These are phyloP conservation scores for Xylariaceae sp. DNA, from an alignment of 2,329 filamentous ascomycete species.

Conservation along the genomic window DNA sequence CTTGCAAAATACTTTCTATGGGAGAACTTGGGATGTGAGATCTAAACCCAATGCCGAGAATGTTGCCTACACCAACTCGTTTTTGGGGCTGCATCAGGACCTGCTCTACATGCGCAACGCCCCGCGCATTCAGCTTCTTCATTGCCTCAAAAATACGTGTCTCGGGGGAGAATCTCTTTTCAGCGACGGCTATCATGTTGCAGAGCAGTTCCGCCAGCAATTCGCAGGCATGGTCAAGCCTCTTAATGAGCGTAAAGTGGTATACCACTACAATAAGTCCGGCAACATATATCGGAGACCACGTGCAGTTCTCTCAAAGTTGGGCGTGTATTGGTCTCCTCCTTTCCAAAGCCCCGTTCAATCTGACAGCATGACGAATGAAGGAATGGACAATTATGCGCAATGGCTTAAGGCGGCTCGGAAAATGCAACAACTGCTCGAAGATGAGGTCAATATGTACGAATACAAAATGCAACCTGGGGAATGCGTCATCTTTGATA, in stretches of 20 bases:
- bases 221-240: constrained; percentile 36
- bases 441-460: constrained; percentile 64
- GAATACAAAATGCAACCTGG: constrained; percentile 78
- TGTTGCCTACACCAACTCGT: constrained; percentile 84
- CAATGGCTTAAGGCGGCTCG: constrained; percentile 58
- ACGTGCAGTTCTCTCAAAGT: constrained; percentile 60
- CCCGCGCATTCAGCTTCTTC: constrained; percentile 84
- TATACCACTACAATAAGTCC: constrained; percentile 66
- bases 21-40: constrained; percentile 86
- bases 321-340: constrained; percentile 71
- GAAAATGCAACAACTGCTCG: constrained; percentile 65
- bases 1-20: constrained; percentile 89
- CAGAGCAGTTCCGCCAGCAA: constrained; percentile 45
- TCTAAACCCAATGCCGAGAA: constrained; percentile 86
- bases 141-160: constrained; percentile 83
- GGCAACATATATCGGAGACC: constrained; percentile 66
- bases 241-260: constrained; percentile 55
- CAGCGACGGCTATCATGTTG: constrained; percentile 74
- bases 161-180: constrained; percentile 87
- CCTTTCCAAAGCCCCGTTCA: constrained; percentile 71
- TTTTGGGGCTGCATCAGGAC: constrained; percentile 91
- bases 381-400: constrained; percentile 13
- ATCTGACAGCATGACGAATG: not conserved
- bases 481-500: constrained; percentile 94
- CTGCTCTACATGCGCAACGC: constrained; percentile 83